These are phyloP conservation scores for Chondrostereum purpureum DNA, from an alignment of 1,284 basidiomycete genomes.

Conservation along the genomic window DNA sequence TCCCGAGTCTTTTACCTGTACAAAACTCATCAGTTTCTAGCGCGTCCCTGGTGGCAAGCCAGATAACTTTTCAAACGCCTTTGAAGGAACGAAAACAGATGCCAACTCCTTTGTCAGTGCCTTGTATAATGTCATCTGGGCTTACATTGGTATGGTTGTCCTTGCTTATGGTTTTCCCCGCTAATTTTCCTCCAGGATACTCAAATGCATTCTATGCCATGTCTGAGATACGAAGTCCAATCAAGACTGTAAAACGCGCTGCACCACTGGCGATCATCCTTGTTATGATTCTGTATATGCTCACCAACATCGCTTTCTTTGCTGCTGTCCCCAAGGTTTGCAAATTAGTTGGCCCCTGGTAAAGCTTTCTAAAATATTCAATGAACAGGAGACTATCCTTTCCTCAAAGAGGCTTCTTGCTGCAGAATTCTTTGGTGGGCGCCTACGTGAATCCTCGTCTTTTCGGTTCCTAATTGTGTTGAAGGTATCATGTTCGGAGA, in stretches of 20 bases:
- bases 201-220: conserved; percentile 34
- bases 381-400: conserved; percentile 21
- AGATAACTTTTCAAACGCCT: conserved; percentile 23
- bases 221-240: conserved; percentile 30
- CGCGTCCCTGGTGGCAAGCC: conserved; percentile 16
- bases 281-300: conserved; percentile 28
- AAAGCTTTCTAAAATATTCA: not conserved
- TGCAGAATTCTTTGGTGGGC: conserved; percentile 13
- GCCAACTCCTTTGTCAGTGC: conserved; percentile 20
- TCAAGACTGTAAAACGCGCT: conserved; percentile 27
- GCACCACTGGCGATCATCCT: conserved; percentile 28
- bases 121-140: conserved; percentile 31
- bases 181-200: conserved; percentile 15
- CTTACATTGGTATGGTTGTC: conserved; percentile 19
- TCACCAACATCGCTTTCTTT: conserved; percentile 33
- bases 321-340: conserved; percentile 27
- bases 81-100: conserved; percentile 23
- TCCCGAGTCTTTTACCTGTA: not conserved
- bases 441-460: not conserved
- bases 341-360: not conserved
- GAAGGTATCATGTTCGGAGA: conserved; percentile 48
- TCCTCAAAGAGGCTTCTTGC: conserved; percentile 24
- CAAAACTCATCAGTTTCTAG: not conserved
- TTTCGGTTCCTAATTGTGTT: conserved; percentile 28
- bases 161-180: not conserved